Base-by-base conservation (phyloP, 2,329 filamentous ascomycete genomes). In the Dendryphion nanum region DNA sequence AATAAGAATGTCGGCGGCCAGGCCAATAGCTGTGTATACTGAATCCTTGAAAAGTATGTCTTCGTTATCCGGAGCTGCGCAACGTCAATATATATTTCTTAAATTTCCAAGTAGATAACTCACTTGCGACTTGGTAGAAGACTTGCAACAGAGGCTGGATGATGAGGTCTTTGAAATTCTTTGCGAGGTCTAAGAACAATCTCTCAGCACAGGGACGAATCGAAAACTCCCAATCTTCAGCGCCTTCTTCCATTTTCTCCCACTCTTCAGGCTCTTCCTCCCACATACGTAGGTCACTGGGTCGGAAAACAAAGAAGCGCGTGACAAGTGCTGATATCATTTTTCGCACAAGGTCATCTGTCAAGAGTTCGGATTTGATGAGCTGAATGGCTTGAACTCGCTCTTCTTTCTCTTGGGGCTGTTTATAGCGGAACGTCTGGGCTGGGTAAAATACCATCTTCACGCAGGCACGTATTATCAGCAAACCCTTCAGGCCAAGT, bases 241-340 rank as follows among this genome's bases (percentile, higher is more conserved):
- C 83, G 43, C 84, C 86, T 55, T 94, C 89, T 70, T 96, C 89
- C 54, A 85, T 82, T 48, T 86, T 83, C 64, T 96, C 91, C 90
- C 93, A 98, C 37, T 94, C 89, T 63, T 98, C 89, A 0, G 91
- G 89, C 41, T 95, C 89, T 57, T 94, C 85, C 59, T 94, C 85
- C 93, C 93, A 98, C 41, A 89, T 85, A 45, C 89, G 82, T 1
- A 97, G 77, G 64, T 98, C 93, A 35, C 82, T 81, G 42, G 85
- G 79, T 21, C 89, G 81, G 63, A 97, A 93, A 24, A 93, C 78
- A 61, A 98, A 93, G 50, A 95, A 88, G 53, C 85, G 83, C 1
- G 86, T 89, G 35, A 98, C 86, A 39, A 95, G 81, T 10, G 84
- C 75, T 48, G 93, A 88, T 61, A 93, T 88, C 50, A 95, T 84